phyloP scores from a whole-genome alignment of 768 basidiomycete species.

The Lentinula boryana region DNA sequence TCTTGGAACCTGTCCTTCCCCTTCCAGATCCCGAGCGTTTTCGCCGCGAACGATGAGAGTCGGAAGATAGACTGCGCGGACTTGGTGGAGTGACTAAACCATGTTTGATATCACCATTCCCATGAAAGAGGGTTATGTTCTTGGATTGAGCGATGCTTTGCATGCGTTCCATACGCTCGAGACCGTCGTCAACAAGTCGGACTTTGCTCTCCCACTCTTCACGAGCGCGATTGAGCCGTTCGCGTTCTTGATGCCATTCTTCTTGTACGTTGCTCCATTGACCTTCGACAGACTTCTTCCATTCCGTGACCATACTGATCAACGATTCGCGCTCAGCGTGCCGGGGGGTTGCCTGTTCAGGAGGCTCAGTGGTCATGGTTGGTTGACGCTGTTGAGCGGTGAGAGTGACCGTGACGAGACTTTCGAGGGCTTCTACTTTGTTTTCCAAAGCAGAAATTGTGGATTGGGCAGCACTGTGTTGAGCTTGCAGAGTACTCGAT shows the following conservation, averaged over 20 bases:
- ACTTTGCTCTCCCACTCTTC: conserved; percentile 77
- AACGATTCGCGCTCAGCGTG: conserved; percentile 40
- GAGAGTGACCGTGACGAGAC: conserved; percentile 42
- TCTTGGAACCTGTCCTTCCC: conserved; percentile 17
- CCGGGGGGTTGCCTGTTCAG: neutral
- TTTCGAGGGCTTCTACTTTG: conserved; percentile 67
- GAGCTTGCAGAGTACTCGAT: conserved; percentile 66
- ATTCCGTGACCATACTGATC: conserved; percentile 53
- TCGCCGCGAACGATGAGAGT: conserved; percentile 46
- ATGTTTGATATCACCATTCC: conserved; percentile 9
- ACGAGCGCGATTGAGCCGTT: conserved; percentile 62
- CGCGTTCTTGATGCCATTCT: conserved; percentile 79
- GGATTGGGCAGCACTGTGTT: conserved; percentile 72
- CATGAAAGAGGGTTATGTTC: conserved; percentile 11
- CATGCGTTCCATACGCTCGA: conserved; percentile 39
- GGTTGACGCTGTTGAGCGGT: conserved; percentile 23
- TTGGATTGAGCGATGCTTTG: conserved; percentile 23
- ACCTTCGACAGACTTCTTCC: conserved; percentile 76
- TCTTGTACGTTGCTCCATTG: conserved; percentile 74
- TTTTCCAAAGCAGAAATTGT: conserved; percentile 64
- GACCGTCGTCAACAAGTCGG: conserved; percentile 43
- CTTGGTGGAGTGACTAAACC: conserved; percentile 74
- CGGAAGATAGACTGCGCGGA: conserved; percentile 64
- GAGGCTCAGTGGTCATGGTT: neutral
- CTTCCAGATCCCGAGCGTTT: conserved; percentile 30